Conservation (phyloP, 176 grass and related monocot genomes). For the Carex cristatella region DNA sequence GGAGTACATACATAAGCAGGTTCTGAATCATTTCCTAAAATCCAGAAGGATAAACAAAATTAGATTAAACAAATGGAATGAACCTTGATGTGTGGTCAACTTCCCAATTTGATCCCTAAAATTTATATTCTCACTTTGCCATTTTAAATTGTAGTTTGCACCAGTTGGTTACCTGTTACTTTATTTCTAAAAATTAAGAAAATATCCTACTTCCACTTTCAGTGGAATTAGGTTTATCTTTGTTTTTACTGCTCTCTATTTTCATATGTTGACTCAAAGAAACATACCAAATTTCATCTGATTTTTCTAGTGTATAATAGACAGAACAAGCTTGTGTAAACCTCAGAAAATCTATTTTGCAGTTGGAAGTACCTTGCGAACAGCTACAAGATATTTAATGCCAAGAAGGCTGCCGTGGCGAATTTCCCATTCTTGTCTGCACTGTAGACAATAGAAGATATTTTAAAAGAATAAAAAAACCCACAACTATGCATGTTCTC, state of each 20-base stretch:
- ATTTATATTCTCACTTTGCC: neutral
- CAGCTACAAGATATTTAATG: slow-evolving; percentile 94
- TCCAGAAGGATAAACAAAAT: slow-evolving; percentile 6
- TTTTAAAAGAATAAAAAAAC: neutral
- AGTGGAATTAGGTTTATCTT: neutral
- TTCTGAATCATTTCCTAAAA: slow-evolving; percentile 83
- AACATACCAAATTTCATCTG: neutral
- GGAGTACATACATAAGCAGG: slow-evolving; percentile 73
- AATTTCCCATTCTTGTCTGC: slow-evolving; percentile 99
- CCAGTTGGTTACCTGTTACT: neutral
- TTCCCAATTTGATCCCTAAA: neutral
- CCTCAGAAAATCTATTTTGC: slow-evolving; percentile 18
- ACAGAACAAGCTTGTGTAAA: slow-evolving; percentile 11
- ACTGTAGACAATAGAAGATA: slow-evolving; percentile 56
- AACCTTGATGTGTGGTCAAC: neutral
- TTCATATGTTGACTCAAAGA: slow-evolving; percentile 9
- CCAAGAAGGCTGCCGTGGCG: slow-evolving; percentile 97
- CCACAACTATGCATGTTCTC: neutral
- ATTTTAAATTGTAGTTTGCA: neutral
- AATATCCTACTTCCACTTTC: neutral
- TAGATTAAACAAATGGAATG: neutral
- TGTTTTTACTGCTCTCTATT: slow-evolving; percentile 4
- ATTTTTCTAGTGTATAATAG: neutral
- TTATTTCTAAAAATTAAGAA: neutral
- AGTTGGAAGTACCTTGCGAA: slow-evolving; percentile 61